These are phyloP conservation scores for Tieghemostelium lacteum DNA, from an alignment of 78 protist genomes.

Conservation along the genomic window DNA sequence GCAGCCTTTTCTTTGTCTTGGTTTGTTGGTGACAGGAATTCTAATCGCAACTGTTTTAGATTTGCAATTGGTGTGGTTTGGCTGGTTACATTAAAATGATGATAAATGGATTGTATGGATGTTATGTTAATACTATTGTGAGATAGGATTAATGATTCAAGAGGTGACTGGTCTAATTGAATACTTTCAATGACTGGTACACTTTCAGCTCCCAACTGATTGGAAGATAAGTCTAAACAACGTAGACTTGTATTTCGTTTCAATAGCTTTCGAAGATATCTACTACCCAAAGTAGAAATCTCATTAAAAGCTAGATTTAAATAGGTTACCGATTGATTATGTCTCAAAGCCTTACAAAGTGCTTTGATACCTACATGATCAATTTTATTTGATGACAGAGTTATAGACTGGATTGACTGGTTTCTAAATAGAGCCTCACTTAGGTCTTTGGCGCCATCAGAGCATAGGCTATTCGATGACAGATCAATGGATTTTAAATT, in stretches of 20 bases:
- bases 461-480: neutral
- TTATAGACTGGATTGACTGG: constrained; percentile 10
- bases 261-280: neutral
- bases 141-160: neutral
- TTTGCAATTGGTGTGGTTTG: neutral
- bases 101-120: neutral
- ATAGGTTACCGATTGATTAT: neutral
- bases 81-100: neutral
- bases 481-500: constrained; percentile 36
- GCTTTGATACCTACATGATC: neutral
- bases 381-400: constrained; percentile 26
- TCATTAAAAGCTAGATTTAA: constrained; percentile 31
- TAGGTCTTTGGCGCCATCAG: constrained; percentile 21
- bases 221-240: constrained; percentile 3
- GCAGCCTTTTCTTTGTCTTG: too few species aligned
- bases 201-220: neutral
- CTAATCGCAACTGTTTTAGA: neutral
- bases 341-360: neutral
- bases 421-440: neutral
- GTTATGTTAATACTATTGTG: neutral
- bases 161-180: neutral
- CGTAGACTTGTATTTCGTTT: neutral
- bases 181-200: neutral
- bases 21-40: too few species aligned
- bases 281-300: constrained; percentile 26